phyloP scores from a whole-genome alignment of 495 filamentous ascomycete species.

The Darksidea phi region DNA sequence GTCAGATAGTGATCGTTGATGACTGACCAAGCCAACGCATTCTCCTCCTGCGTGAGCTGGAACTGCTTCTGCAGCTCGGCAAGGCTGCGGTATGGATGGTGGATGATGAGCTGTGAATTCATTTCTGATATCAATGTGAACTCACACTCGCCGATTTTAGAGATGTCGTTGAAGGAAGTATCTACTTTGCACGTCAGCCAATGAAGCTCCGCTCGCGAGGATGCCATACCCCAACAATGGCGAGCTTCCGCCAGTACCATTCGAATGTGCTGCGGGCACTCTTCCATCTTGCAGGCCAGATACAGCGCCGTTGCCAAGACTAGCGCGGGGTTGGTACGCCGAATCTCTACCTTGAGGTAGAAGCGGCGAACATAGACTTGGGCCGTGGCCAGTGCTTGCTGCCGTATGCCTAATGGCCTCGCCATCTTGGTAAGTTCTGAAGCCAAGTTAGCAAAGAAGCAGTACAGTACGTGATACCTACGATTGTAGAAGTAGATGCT shows the following conservation, averaged over 20 bases:
- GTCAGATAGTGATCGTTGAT: constrained; percentile 98
- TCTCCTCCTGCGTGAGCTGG: constrained; percentile 72
- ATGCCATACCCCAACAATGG: constrained; percentile 70
- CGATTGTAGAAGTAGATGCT: constrained; percentile 92
- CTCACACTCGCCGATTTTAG: constrained; percentile 91
- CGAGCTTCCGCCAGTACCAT: constrained; percentile 81
- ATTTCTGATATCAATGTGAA: constrained; percentile 94
- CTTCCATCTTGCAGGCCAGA: constrained; percentile 97
- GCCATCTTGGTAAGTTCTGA: constrained; percentile 79
- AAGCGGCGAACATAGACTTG: constrained; percentile 93
- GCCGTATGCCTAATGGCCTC: constrained; percentile 71
- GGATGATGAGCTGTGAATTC: constrained; percentile 89
- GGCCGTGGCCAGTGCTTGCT: constrained; percentile 91
- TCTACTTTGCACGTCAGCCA: constrained; percentile 16
- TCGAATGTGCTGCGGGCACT: constrained; percentile 93
- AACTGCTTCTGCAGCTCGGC: constrained; percentile 69
- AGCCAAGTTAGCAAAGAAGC: background rate
- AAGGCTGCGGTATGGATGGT: constrained; percentile 94
- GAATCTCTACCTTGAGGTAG: constrained; percentile 86
- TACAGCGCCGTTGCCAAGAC: constrained; percentile 89
- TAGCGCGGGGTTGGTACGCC: constrained; percentile 90
- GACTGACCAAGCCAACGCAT: constrained; percentile 73
- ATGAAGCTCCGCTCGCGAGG: constrained; percentile 11
- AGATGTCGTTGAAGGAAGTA: constrained; percentile 69
- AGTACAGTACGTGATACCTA: constrained; percentile 45